These are phyloP conservation scores for Starmerella potacharoeniae DNA, from an alignment of 805 yeast genomes.

Conservation along the genomic window DNA sequence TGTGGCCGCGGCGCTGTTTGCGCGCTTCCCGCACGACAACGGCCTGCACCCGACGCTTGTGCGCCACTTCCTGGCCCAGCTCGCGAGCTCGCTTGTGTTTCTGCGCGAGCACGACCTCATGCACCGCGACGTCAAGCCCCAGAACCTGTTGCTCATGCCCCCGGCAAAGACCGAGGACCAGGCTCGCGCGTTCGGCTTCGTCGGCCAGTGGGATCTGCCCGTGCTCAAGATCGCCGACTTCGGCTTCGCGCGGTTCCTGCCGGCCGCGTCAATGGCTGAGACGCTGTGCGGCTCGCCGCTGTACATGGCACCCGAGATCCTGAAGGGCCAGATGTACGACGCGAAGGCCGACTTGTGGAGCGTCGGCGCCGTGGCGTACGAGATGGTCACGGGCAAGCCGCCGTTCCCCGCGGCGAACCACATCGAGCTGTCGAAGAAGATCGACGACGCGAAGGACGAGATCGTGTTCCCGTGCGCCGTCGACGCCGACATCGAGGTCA, in stretches of 20 bases:
- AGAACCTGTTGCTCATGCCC: conserved; percentile 67
- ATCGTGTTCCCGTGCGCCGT: conserved; percentile 62
- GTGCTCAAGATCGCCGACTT: conserved; percentile 90
- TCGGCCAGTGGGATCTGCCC: conserved; percentile 82
- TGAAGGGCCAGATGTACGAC: conserved; percentile 86
- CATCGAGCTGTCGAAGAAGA: conserved; percentile 74
- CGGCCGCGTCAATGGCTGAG: conserved; percentile 89
- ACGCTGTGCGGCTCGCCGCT: conserved; percentile 95
- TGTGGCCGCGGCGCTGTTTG: conserved; percentile 59
- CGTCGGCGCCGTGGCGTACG: conserved; percentile 91
- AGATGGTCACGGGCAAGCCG: conserved; percentile 93
- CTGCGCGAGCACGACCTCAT: conserved; percentile 74
- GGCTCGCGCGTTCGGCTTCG: conserved; percentile 41
- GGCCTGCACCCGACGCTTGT: conserved; percentile 75
- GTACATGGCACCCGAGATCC: conserved; percentile 97
- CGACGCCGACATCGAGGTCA: conserved; percentile 50
- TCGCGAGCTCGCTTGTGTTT: conserved; percentile 73
- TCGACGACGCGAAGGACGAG: conserved; percentile 67
- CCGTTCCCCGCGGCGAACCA: conserved; percentile 93
- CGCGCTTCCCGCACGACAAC: conserved; percentile 63
- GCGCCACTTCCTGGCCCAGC: conserved; percentile 74
- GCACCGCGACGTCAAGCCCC: conserved; percentile 94
- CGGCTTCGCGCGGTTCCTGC: conserved; percentile 92
- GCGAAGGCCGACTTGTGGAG: conserved; percentile 98
- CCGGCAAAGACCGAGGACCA: conserved; percentile 57